A percentile compares a stretch with the other conserved stretches of the same genome.
These are phyloP conservation scores for Solanum ossicruentum DNA, from an alignment of 257 asterid genomes.

Conservation along the genomic window DNA sequence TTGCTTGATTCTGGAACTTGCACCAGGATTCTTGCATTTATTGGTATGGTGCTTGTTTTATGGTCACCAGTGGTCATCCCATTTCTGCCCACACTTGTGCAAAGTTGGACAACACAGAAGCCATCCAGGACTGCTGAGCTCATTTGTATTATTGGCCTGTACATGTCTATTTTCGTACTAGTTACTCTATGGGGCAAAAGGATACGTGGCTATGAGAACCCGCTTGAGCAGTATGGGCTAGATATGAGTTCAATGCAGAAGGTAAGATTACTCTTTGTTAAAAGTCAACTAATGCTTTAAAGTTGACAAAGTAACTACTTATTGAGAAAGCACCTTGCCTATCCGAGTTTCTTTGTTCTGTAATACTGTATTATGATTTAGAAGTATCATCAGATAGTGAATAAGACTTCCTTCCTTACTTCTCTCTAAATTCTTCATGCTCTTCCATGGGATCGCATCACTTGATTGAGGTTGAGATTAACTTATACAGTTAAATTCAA, in stretches of 20 bases:
- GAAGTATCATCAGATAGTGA: neutral
- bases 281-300: neutral
- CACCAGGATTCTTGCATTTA: slow-evolving; percentile 70
- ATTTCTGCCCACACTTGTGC: slow-evolving; percentile 72
- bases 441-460: neutral
- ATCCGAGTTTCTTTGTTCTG: neutral
- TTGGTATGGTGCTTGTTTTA: slow-evolving; percentile 74
- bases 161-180: slow-evolving; percentile 50
- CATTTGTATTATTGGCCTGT: slow-evolving; percentile 76
- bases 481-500: neutral
- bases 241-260: slow-evolving; percentile 46
- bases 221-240: slow-evolving; percentile 74
- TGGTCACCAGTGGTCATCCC: slow-evolving; percentile 92
- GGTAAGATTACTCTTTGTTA: slow-evolving; percentile 27
- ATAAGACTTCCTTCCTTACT: neutral
- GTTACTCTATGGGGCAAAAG: slow-evolving; percentile 81
- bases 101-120: slow-evolving; percentile 56
- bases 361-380: neutral
- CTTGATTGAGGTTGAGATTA: neutral
- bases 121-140: slow-evolving; percentile 57
- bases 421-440: neutral
- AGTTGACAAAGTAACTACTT: neutral
- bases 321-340: neutral
- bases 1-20: neutral
- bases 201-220: slow-evolving; percentile 71